Conservation (phyloP, 2,329 filamentous ascomycete species). For the Trichoderma sp. region DNA sequence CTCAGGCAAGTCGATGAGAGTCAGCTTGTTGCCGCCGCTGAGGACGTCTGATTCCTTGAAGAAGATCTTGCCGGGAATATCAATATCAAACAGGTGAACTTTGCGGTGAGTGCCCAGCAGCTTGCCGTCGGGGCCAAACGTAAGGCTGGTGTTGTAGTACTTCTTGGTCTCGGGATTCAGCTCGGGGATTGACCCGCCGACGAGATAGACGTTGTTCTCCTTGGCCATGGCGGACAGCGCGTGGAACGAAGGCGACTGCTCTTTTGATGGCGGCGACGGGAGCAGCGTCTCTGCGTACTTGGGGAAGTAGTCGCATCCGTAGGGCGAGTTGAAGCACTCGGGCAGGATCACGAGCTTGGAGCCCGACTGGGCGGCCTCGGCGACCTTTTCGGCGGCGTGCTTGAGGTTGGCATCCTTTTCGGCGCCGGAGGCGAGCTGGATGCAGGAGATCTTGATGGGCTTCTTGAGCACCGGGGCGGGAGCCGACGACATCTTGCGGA, state of each 20-base stretch:
- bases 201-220: slow-evolving; percentile 76
- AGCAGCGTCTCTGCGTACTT: slow-evolving; percentile 86
- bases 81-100: slow-evolving; percentile 95
- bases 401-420: slow-evolving; percentile 85
- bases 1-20: slow-evolving; percentile 80
- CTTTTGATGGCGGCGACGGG: slow-evolving; percentile 69
- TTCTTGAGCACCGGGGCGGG: slow-evolving; percentile 63
- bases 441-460: slow-evolving; percentile 75
- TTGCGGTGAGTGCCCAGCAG: slow-evolving; percentile 90
- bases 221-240: slow-evolving; percentile 77
- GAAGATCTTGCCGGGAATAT: slow-evolving; percentile 91
- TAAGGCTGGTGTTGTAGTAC: slow-evolving; percentile 89
- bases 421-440: slow-evolving; percentile 77
- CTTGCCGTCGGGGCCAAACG: slow-evolving; percentile 76
- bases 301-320: slow-evolving; percentile 87
- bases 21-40: slow-evolving; percentile 80
- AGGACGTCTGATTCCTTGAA: slow-evolving; percentile 92
- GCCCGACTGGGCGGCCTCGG: slow-evolving; percentile 73
- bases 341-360: slow-evolving; percentile 89
- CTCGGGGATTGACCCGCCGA: slow-evolving; percentile 94
- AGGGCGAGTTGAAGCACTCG: slow-evolving; percentile 99
- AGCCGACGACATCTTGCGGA: slow-evolving; percentile 40
- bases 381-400: slow-evolving; percentile 78
- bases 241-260: slow-evolving; percentile 80
- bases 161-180: slow-evolving; percentile 57